Percentiles rank a stretch among this genome's conserved stretches.
Conservation (phyloP, 495 filamentous ascomycete genomes). For the Aspergillus sparsus region DNA sequence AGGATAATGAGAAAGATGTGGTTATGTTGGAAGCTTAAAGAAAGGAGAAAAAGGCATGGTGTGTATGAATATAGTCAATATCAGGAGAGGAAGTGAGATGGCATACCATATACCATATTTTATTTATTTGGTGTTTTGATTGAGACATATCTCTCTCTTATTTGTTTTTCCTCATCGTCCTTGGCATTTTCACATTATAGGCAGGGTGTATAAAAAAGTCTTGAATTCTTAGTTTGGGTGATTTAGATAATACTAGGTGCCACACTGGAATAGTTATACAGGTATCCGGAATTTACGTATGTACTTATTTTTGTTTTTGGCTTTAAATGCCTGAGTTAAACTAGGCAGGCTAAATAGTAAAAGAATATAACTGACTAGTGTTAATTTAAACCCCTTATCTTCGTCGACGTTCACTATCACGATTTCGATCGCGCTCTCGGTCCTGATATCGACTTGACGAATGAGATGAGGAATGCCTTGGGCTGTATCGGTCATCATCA, state of each 20-base stretch:
- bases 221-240: not conserved
- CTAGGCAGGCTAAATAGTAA: not conserved
- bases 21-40: conserved; percentile 45
- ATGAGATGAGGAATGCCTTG: conserved; percentile 37
- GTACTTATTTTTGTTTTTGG: too few relatives aligned
- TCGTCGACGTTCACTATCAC: conserved; percentile 37
- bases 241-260: not conserved
- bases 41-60: conserved; percentile 2
- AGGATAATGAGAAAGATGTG: conserved; percentile 47
- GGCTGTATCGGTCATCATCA: conserved; percentile 40
- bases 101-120: too few relatives aligned
- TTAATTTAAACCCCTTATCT: conserved; percentile 33
- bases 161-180: conserved; percentile 6
- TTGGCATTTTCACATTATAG: not conserved
- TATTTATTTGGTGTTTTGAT: too few relatives aligned
- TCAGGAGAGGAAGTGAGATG: conserved; percentile 1
- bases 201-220: conserved; percentile 21
- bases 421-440: conserved; percentile 31
- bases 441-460: conserved; percentile 31
- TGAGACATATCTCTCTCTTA: not conserved
- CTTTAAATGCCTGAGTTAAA: too few relatives aligned
- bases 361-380: not conserved
- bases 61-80: conserved; percentile 22
- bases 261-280: not conserved
- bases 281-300: not conserved